These are phyloP conservation scores for thale cress (Arabidopsis thaliana) DNA, from an alignment of 345 rosid genomes.

Conservation along the genomic window TAIR10.1 NC_003075.7:10303501-10304000, in stretches of 20 bases:
- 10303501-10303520: background rate
- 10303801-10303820: slow-evolving; percentile 15
- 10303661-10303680: slow-evolving; percentile 14
- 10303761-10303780: slow-evolving; percentile 54
- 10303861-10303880: background rate
- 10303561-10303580: slow-evolving; percentile 61
- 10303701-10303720: slow-evolving; percentile 18
- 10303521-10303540: background rate
- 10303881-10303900: background rate
- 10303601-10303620: slow-evolving; percentile 68
- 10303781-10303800: slow-evolving; percentile 40
- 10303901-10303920: slow-evolving; percentile 26
- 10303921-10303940: slow-evolving; percentile 41
- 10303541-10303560: slow-evolving; percentile 48
- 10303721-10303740: slow-evolving; percentile 41
- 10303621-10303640: slow-evolving; percentile 66
- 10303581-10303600: slow-evolving; percentile 69
- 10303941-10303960: slow-evolving; percentile 54
- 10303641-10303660: slow-evolving; percentile 58
- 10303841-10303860: background rate
- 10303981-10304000: slow-evolving; percentile 22
- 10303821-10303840: slow-evolving; percentile 29
- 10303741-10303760: slow-evolving; percentile 48
- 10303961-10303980: slow-evolving; percentile 34
- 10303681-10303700: slow-evolving; percentile 25